Base-by-base conservation (phyloP, 176 grass and related monocot genomes). In the Rhynchospora breviuscula region DNA sequence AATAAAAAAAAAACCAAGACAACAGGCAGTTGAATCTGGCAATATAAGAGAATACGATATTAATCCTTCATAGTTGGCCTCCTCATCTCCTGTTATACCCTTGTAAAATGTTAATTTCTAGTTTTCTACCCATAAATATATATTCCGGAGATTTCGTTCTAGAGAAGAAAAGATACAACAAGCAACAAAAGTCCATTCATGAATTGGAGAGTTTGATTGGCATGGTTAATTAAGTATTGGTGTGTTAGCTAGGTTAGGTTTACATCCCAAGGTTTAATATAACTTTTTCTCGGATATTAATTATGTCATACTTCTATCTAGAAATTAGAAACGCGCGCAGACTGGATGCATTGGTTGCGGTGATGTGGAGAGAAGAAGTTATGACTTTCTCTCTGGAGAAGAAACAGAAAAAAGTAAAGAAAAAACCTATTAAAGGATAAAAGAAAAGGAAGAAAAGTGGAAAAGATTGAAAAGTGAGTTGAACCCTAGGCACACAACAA, bases 401-500 rank as follows among this genome's bases (percentile, higher is more conserved):
- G 19, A 10, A 83, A 33, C 40, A 13, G n/a, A n/a, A 31, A 45
- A 63, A 65, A 6, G 54, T 35, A 65, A 25, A 81, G 14, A 35
- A 84, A 13, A 45, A 15, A 14, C 13, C 11, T 31, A 66, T 4
- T 2, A 58, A 70, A 70, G 45, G 22, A 67, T n/a, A 26, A 75
- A 75, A 75, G 11, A 25, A 84, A 48, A 62, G 23, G 15, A 69
- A 72, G 19, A 25, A 84, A 15, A 67, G 54, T 58, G 11, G 61
- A 49, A 25, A 68, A 63, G 59, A 82, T 33, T 31, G 12, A 35
- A 84, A 84, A 74, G 35, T 22, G 82, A 61, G 14, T 2, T 48
- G 70, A 74, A 85, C 70, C 70, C 70, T 77, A 76, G 67, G 22
- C 6, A 63, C 60, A 66, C 79, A 82, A 52, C 80, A 66, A 68